Evolutionary conservation across 495 filamentous ascomycete genomes (phyloP).

Genomic region (Aspergillus saccharolyticus): DNA sequence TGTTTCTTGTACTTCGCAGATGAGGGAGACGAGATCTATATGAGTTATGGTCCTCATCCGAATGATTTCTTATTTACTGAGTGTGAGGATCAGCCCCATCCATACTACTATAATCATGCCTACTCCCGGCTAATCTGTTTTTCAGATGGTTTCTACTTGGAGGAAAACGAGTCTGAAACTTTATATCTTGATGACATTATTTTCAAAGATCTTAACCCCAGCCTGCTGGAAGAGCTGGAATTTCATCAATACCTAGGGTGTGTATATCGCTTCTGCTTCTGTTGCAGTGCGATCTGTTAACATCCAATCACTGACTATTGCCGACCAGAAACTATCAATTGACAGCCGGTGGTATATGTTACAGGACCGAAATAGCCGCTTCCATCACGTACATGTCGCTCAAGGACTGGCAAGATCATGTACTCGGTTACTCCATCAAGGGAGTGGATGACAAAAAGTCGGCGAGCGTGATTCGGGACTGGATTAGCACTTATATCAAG

Average conservation of each 20-base stretch:
- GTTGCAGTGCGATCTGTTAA: constrained; percentile 7
- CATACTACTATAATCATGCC: not conserved
- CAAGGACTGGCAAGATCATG: constrained; percentile 42
- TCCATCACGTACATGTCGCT: constrained; percentile 45
- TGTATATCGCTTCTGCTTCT: constrained; percentile 6
- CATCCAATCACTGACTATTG: too few relatives aligned
- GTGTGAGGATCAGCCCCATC: constrained; percentile 43
- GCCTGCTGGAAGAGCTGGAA: constrained; percentile 48
- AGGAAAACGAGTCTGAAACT: constrained; percentile 62
- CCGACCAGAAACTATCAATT: constrained; percentile 54
- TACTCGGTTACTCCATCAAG: constrained; percentile 34
- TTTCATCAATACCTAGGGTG: constrained; percentile 59
- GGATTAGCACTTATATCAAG: constrained; percentile 34
- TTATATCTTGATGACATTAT: constrained; percentile 64
- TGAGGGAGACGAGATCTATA: constrained; percentile 67
- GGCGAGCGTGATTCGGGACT: constrained; percentile 32
- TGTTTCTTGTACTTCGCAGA: constrained; percentile 15
- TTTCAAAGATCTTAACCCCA: constrained; percentile 43
- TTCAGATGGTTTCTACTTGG: constrained; percentile 70
- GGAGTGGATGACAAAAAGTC: constrained; percentile 31
- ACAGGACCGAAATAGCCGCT: constrained; percentile 68
- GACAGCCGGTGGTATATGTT: constrained; percentile 57
- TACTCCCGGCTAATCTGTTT: not conserved
- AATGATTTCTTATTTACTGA: constrained; percentile 80
- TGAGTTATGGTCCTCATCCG: constrained; percentile 73